A percentile compares a stretch with the other conserved stretches of the same genome.
Conservation (phyloP, 2,329 filamentous ascomycete genomes). For the Cercospora brassicicola region DNA sequence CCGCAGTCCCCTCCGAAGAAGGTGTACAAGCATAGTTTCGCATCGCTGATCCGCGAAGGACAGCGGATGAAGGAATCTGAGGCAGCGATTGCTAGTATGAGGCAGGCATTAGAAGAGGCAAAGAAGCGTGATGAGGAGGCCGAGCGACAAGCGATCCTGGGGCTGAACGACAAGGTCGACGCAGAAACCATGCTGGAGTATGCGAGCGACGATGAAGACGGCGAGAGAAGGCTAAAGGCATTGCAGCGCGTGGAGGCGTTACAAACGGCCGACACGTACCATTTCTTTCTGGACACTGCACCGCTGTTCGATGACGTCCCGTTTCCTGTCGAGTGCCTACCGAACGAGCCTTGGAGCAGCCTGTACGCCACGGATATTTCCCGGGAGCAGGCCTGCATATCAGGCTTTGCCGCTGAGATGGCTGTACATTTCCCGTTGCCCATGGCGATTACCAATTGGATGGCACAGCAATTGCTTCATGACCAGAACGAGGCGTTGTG, state of each 20-base stretch:
- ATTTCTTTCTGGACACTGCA: slow-evolving; percentile 53
- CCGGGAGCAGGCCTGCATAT: slow-evolving; percentile 45
- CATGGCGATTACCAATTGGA: slow-evolving; percentile 45
- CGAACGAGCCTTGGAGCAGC: slow-evolving; percentile 38
- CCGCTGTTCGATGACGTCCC: slow-evolving; percentile 19
- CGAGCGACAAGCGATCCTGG: slow-evolving; percentile 7
- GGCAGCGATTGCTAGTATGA: slow-evolving; percentile 32
- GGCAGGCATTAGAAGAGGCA: slow-evolving; percentile 22
- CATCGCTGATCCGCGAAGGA: slow-evolving; percentile 31
- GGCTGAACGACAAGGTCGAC: slow-evolving; percentile 19
- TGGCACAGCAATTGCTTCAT: slow-evolving; percentile 41
- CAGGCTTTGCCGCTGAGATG: slow-evolving; percentile 45
- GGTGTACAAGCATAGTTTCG: slow-evolving; percentile 35
- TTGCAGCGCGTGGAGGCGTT: slow-evolving; percentile 63
- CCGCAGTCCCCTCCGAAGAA: slow-evolving; percentile 26
- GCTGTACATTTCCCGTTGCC: slow-evolving; percentile 43
- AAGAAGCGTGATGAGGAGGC: slow-evolving; percentile 22
- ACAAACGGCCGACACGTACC: slow-evolving; percentile 54
- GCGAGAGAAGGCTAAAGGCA: slow-evolving; percentile 56
- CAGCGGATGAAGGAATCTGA: slow-evolving; percentile 29
- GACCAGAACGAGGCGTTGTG: slow-evolving; percentile 40
- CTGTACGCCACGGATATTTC: slow-evolving; percentile 37
- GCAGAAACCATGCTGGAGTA: slow-evolving; percentile 45
- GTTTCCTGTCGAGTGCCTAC: slow-evolving; percentile 36
- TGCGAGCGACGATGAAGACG: slow-evolving; percentile 45